Base-by-base conservation (phyloP, 805 yeast species). In the Saturnispora sekii region DNA sequence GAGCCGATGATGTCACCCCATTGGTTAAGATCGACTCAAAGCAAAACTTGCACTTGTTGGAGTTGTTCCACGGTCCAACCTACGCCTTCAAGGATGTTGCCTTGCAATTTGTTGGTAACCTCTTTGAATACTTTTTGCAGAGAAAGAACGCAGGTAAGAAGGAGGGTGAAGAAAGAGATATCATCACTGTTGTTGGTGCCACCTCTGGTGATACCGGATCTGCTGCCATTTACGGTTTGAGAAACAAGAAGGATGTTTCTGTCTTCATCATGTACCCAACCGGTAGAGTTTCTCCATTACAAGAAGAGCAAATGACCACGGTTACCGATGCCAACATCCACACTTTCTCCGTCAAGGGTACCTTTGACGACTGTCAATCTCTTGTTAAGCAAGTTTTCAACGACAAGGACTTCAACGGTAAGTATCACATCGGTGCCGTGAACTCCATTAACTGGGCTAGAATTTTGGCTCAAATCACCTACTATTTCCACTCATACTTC, bases 401-500 rank as follows among this genome's bases (percentile, higher is more conserved):
- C 49, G 98, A 93, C 63, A 68, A 63, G 43, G 87, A 82, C 51
- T 93, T 93, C 73, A 93, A 93, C 67, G 75, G 73, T 52, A 82
- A 79, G 63, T 84, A 89, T 68, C 96, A 89, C 59, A 83, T 93
- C 47, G 98, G 97, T 55, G 98, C 98, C 14, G 95, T 93, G 50
- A 93, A 93, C 69, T 89, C 97, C 40, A 93, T 93, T 64, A 93
- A 93, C 73, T 93, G 98, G 98, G 97, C 98, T 8, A 81, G 98
- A 68, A 93, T 93, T 54, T 74, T 93, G 56, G 97, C 98, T 35
- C 98, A 93, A 70, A 90, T 88, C 63, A 89, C 98, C 17, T 93
- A 93, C 69, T 93, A 93, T 70, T 93, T 89, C 73, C 79, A 84
- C 65, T 78, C 97, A 5, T 93, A 80, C 71, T 89, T 93, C 76